These are phyloP conservation scores for Aureobasidium sp. DNA, from an alignment of 2,329 filamentous ascomycete species.

Conservation along the genomic window DNA sequence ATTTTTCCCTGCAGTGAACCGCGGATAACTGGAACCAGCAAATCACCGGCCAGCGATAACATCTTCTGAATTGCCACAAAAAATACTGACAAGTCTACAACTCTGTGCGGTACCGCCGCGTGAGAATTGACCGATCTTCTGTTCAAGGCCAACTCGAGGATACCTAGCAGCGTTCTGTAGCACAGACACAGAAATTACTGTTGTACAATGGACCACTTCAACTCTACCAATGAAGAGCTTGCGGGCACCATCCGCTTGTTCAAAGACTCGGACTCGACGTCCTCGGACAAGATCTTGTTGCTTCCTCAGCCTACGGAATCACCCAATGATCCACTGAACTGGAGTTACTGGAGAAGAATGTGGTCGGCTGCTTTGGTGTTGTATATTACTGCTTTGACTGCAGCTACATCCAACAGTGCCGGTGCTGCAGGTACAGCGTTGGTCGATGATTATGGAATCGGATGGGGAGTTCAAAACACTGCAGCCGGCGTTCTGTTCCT, in stretches of 20 bases:
- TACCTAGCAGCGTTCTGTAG: neutral
- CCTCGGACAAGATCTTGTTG: constrained; percentile 41
- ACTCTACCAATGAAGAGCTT: constrained; percentile 7
- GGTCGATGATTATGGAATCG: constrained; percentile 45
- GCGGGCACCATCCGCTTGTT: constrained; percentile 15
- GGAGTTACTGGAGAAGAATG: constrained; percentile 25
- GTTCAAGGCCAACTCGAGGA: neutral
- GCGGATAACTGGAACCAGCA: neutral
- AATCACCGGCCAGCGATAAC: constrained; percentile 12
- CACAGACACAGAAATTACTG: neutral
- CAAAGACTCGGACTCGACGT: constrained; percentile 21
- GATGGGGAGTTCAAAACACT: constrained; percentile 48
- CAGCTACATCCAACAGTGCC: constrained; percentile 51
- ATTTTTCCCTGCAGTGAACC: neutral
- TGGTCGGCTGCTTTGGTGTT: constrained; percentile 42
- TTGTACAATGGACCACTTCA: neutral
- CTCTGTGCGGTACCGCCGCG: neutral
- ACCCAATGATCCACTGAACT: constrained; percentile 28
- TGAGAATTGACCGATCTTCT: neutral
- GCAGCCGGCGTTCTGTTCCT: constrained; percentile 52
- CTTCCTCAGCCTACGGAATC: constrained; percentile 44
- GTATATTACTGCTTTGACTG: constrained; percentile 49
- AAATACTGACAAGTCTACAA: neutral
- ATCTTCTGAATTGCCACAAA: constrained; percentile 7
- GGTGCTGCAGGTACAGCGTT: constrained; percentile 47